Base-by-base conservation (phyloP, 345 rosid species). In the Aethionema arabicum region DNA sequence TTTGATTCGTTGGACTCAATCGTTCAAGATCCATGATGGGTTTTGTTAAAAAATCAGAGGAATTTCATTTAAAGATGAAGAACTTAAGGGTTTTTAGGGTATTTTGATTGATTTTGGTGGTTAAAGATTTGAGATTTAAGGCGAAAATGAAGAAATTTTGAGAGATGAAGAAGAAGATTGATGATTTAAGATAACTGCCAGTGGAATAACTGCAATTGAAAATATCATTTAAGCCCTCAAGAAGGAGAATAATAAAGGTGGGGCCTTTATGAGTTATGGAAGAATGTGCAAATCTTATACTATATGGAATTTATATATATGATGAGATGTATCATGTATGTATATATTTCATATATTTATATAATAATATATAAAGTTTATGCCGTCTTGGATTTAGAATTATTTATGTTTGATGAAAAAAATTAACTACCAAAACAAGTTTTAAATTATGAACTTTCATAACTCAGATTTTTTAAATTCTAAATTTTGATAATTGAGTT, bases 1-100 rank as follows among this genome's bases (percentile, higher is more conserved):
- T 49, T 44, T 76, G 87, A 65, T 65, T 80, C 27, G 57, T 72
- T 69, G 67, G 61, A 35, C 70, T 68, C 55, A 76, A 54, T 59
- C 82, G 73, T 70, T 78, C 85, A 67, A 80, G 82, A 83, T 83
- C 96, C 96, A 88, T 88, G 61, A 56, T 50, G 61, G 77, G 45
- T 71, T 54, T 42, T 54, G 37, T 55, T 46, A 35, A 42, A 15
- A 15, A 68, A 51, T 79, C 74, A 69, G 37, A 53, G 3, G 49
- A 39, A 16, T n/a, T 6, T 14, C 55, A 60, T 52, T 14, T 35
- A 9, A 32, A 32, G 40, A 50, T 32, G 29, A 31, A 32, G 52
- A 40, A 27, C 12, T 9, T 16, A 21, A 21, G 27, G 5, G 73
- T 61, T 59, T 59, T 35, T 21, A 21, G 27, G 27, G 27, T 21